Evolutionary conservation across 768 basidiomycete species (phyloP), one percentile per base, ranked within the genome.

Genomic region (Boletus vermiculosoides): DNA sequence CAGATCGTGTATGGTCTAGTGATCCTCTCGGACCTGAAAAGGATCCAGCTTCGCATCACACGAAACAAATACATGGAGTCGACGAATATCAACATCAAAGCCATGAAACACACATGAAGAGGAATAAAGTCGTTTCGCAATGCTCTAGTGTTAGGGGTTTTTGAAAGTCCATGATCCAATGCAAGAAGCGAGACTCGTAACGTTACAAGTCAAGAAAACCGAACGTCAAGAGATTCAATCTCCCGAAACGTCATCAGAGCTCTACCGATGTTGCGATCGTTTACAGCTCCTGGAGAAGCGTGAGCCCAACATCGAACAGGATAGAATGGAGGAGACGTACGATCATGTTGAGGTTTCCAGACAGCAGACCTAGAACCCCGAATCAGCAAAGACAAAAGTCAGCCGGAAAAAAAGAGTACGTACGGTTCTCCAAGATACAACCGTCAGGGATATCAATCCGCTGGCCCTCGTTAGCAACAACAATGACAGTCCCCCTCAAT

Each of bases 381-480:
- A 15, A 28, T 69, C 25, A 63, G 62, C 60, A 59, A 63, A 58
- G 45, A 62, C 40, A 23, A 12, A 31, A 16, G 30, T 52, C 12
- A 12, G 8, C 39, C 2, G 1, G 28, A 50, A 13, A 36, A 39
- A 52, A 41, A 39, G n/a, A n/a, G n/a, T 5, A 69, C 80, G 44
- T 49, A 82, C 84, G 80, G 75, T 87, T 87, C 72, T 88, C 87
- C 51, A 88, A 72, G 59, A 85, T 78, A 59, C 85, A 83, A 2
- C 87, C 88, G 61, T 91, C 88, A 23, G 88, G 89, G 45, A 91
- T 84, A 64, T 86, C 81, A 53, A 91, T 90, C 54, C 81, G 79
- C 63, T 84, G 81, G 10, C 88, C 88, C 66, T 90, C 90, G 66
- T 86, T 90, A 23, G 90, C 88, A 57, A 91, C 87, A 55, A 90